Evolutionary conservation across 164 flowering plant genomes (phyloP), one percentile per base, ranked within the genome.

Genomic region (Buxus sempervirens): DNA sequence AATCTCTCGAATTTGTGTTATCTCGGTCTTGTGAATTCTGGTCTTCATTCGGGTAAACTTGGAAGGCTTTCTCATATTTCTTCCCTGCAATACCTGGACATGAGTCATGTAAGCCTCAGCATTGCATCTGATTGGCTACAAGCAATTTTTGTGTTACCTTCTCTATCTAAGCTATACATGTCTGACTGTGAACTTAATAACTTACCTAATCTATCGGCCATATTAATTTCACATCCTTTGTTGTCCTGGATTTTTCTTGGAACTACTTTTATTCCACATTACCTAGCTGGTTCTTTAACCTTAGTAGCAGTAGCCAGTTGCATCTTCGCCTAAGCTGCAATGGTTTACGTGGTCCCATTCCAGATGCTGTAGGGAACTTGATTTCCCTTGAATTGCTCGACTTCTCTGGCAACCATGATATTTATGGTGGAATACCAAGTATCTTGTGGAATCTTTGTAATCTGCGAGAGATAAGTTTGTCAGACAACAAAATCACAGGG

Each of bases 11-110:
- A 24, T 16, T 55, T 81, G 65, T 36, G 16, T 13, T 55, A 55
- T 55, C 58, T 55, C 4, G 21, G 13, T 55, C 24, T 55, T 10
- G 23, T 24, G 23, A 10, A 10, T 4, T 45, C 36, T 48, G 32
- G 15, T 6, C 21, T 54, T 0, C 18, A 0, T 13, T 27, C 16
- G 14, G 23, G 45, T 2, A 64, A 49, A 20, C 68, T 63, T 16
- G 27, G 48, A 4, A 63, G 72, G 72, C 56, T 68, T 28, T 55
- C 73, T 28, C 32, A 62, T 45, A 70, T 74, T n/a, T 16, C 61
- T 38, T 48, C n/a, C 4, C 22, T 74, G 42, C 12, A 16, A 12
- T 54, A 23, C 62, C 67, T 79, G 10, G 66, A 70, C 51, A 10
- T 79, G 23, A 28, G 60, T 21, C 58, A 49, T 54, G 60, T 57